Evolutionary conservation across 768 basidiomycete genomes (phyloP), one percentile per base, ranked within the genome.

Genomic region (Hortiboletus campestris): DNA sequence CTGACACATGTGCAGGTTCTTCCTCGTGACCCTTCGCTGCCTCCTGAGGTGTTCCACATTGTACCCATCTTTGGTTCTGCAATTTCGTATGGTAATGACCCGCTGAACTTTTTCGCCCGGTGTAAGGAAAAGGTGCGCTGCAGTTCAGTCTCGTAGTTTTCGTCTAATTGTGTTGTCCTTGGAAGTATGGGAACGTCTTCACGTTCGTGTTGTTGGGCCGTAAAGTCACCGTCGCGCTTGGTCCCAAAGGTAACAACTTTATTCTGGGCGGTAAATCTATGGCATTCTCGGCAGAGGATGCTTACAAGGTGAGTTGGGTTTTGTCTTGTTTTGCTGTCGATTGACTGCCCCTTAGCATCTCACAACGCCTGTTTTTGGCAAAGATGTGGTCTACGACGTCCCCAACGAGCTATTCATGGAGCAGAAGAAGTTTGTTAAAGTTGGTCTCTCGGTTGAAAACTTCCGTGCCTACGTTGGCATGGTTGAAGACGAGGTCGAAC

Each of bases 391-490:
- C 12, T 99, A 98, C 70, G 97, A 98, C 64, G 86, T 91, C 48
- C 96, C 97, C 32, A 98, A 98, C 71, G 91, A 95, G 45, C 75
- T 90, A 43, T 86, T 99, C 73, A 98, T 99, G 95, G 94, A 99
- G 66, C 97, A 99, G 72, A 99, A 99, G 80, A 90, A 89, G 69
- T 98, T 98, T 67, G 88, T 98, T 73, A 99, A 99, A 76, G 86
- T 94, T 58, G 95, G 97, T 22, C 84, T 99, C 20, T 91, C 94
- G 12, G 85, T 84, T 13, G 95, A 98, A 28, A 95, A 95, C 72
- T 85, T 99, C 72, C 84, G 87, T 41, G 79, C 85, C 31, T 98
- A 99, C 49, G 80, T 85, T 19, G 84, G 84, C 47, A 86, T 91
- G 83, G 86, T 92, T 53, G 84, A 85, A 56, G 80, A 90, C 39